A percentile compares a stretch with the other conserved stretches of the same genome.
Evolutionary conservation across 805 yeast species (phyloP).

Genomic region (Myxozyma kluyveri): DNA sequence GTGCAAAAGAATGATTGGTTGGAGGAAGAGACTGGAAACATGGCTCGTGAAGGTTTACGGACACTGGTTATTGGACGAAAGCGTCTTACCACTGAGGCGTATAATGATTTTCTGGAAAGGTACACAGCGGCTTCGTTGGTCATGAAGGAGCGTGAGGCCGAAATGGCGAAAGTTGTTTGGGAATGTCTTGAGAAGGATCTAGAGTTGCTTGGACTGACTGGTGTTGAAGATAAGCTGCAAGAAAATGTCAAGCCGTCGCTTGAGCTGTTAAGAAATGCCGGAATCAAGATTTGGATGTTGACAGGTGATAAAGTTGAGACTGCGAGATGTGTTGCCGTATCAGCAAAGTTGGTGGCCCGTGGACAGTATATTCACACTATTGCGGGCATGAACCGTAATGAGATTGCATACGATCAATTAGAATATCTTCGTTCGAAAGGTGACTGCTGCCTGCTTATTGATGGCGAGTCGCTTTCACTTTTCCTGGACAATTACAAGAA

Average conservation of each 20-base stretch:
- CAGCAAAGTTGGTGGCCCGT: constrained; percentile 85
- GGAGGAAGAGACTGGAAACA: constrained; percentile 94
- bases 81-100: constrained; percentile 52
- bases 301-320: constrained; percentile 99
- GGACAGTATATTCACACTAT: constrained; percentile 92
- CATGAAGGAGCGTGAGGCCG: constrained; percentile 74
- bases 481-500: constrained; percentile 60
- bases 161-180: constrained; percentile 65
- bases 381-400: constrained; percentile 57
- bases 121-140: constrained; percentile 72
- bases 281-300: constrained; percentile 97
- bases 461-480: constrained; percentile 83
- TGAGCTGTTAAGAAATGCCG: constrained; percentile 91
- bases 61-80: constrained; percentile 93
- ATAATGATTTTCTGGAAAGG: constrained; percentile 60
- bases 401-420: constrained; percentile 70
- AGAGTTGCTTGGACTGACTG: constrained; percentile 87
- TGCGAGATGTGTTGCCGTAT: constrained; percentile 95
- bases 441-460: constrained; percentile 78
- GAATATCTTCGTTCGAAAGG: constrained; percentile 65
- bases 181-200: constrained; percentile 76
- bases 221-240: constrained; percentile 95
- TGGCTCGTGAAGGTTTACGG: constrained; percentile 97
- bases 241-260: constrained; percentile 86
- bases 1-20: constrained; percentile 91